Evolutionary conservation across 2,329 filamentous ascomycete species (phyloP).

Genomic region (Phoma sp.): DNA sequence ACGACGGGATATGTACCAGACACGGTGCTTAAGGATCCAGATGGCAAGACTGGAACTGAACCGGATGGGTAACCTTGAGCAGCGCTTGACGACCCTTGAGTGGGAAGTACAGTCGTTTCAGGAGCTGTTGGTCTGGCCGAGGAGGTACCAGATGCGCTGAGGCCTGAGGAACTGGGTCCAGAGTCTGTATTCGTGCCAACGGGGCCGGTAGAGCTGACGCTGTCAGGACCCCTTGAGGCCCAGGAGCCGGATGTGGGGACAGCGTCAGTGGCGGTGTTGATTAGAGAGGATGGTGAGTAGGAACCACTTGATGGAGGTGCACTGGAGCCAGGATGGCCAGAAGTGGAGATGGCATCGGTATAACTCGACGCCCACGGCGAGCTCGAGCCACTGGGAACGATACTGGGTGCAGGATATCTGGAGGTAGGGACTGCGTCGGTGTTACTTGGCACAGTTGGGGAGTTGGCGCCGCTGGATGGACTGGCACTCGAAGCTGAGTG

Average conservation of each 20-base stretch:
- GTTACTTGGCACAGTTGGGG: neutral
- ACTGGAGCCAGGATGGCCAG: too few relatives aligned
- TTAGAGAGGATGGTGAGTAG: too few relatives aligned
- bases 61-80: slow-evolving; percentile 1
- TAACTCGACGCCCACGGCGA: neutral
- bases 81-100: neutral
- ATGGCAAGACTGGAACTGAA: slow-evolving; percentile 1
- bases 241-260: slow-evolving; percentile 3
- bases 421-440: slow-evolving; percentile 6
- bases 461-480: neutral
- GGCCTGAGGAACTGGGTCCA: slow-evolving; percentile 3
- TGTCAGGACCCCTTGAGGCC: neutral
- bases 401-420: neutral
- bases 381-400: neutral
- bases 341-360: too few relatives aligned
- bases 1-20: slow-evolving; percentile 18
- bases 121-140: neutral
- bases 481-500: neutral
- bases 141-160: neutral
- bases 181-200: slow-evolving; percentile 10
- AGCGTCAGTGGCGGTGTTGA: slow-evolving; percentile 8
- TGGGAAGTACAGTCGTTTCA: slow-evolving; percentile 9
- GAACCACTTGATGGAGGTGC: too few relatives aligned
- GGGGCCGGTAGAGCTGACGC: neutral
- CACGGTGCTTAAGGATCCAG: slow-evolving; percentile 6